phyloP scores from a whole-genome alignment of 345 rosid species.

The thale cress (Arabidopsis thaliana) region DNA sequence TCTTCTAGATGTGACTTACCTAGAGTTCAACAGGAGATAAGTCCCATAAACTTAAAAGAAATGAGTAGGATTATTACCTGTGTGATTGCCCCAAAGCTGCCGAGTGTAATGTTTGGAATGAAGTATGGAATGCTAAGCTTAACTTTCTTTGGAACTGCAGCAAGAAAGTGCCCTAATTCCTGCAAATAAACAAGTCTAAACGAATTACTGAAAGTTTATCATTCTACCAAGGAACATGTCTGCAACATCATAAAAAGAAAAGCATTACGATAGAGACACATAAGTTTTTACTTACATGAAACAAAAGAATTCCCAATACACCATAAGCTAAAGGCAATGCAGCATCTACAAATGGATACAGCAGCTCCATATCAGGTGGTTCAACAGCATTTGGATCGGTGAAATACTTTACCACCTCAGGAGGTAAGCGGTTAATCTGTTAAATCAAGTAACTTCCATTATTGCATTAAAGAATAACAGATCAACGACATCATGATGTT shows the following conservation, averaged over 20 bases:
- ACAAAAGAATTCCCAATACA: constrained; percentile 81
- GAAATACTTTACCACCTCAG: constrained; percentile 89
- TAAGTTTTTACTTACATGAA: constrained; percentile 66
- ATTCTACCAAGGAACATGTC: constrained; percentile 19
- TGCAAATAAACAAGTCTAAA: constrained; percentile 41
- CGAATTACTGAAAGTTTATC: not conserved
- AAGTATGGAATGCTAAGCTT: constrained; percentile 91
- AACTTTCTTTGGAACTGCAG: constrained; percentile 92
- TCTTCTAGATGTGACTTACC: not conserved
- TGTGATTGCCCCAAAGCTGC: constrained; percentile 98
- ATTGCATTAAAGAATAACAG: constrained; percentile 1
- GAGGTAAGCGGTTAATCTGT: constrained; percentile 94
- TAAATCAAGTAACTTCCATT: constrained; percentile 30
- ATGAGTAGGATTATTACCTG: constrained; percentile 56
- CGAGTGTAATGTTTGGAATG: constrained; percentile 95
- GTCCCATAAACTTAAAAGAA: constrained; percentile 17
- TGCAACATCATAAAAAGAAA: not conserved
- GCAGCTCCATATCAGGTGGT: constrained; percentile 87
- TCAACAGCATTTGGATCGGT: constrained; percentile 89
- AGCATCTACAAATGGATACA: constrained; percentile 87
- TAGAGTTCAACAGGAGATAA: constrained; percentile 19
- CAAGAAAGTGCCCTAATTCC: constrained; percentile 92
- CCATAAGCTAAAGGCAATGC: constrained; percentile 97
- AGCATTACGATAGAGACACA: constrained; percentile 1
- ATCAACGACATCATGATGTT: constrained; percentile 20